phyloP scores from a whole-genome alignment of 2,329 filamentous ascomycete genomes.

The Colletotrichum tabaci region DNA sequence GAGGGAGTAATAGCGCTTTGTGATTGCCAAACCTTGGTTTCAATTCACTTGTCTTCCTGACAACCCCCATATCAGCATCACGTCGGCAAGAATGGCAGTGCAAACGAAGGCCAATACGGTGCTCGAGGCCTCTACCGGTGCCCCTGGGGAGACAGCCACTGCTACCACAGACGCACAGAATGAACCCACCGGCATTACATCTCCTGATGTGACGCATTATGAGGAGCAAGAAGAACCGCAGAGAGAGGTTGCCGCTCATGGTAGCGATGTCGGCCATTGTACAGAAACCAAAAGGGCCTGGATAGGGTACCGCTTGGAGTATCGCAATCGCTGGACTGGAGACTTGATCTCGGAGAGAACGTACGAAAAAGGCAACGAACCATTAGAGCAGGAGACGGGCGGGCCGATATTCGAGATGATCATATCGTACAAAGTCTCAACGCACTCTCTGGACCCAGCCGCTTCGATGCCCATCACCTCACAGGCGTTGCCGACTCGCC shows the following conservation, averaged over 20 bases:
- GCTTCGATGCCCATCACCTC: not conserved
- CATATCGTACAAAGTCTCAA: not conserved
- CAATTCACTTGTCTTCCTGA: too few species aligned
- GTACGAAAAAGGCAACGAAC: slow-evolving; percentile 18
- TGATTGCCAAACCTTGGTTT: not conserved
- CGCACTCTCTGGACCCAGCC: not conserved
- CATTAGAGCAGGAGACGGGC: not conserved
- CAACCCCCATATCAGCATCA: too few species aligned
- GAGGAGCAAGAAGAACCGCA: not conserved
- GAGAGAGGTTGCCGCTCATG: not conserved
- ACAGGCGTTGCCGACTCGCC: not conserved
- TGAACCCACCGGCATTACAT: too few species aligned
- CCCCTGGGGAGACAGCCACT: not conserved
- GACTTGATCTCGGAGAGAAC: slow-evolving; percentile 26
- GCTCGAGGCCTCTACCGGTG: not conserved
- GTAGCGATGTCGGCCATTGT: not conserved
- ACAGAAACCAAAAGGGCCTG: not conserved
- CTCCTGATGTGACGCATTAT: not conserved
- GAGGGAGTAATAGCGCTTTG: not conserved
- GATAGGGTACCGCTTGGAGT: slow-evolving; percentile 43
- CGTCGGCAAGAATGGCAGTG: not conserved
- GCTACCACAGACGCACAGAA: not conserved
- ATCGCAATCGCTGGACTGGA: slow-evolving; percentile 38
- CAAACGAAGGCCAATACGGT: not conserved
- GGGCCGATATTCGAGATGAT: slow-evolving; percentile 15